Evolutionary conservation across 2,329 filamentous ascomycete species (phyloP), one percentile per base, ranked within the genome.

Genomic region (Aspergillus fischeri): DNA sequence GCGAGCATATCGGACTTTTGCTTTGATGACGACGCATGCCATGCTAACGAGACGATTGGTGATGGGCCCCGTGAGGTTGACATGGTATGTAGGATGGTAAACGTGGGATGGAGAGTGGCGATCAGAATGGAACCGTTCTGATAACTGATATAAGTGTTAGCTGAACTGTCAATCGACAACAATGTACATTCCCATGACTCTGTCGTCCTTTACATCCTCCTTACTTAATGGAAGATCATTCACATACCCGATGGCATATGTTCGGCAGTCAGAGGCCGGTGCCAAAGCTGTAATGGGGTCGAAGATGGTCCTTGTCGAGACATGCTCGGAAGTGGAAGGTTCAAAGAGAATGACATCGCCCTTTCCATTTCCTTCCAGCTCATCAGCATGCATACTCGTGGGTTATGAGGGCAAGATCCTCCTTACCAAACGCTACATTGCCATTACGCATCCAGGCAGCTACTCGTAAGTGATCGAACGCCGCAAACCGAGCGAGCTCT

Each of bases 1-100:
- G 93, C 93, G 67, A 99, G 80, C 94, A 99, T 99, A 69, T 97
- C 93, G 0, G 94, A 96, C 76, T 96, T 97, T 74, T 97, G 92
- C 64, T 92, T 91, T 0, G 92, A 89, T 0, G 94, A 97, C 0
- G 94, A 97, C 41, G 93, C 92, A 80, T 99, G 94, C 94, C 94
- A 99, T 57, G 91, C 86, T 21, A 99, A 78, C 8, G 87, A 90
- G 3, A 92, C 86, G 52, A 99, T 92, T 2, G 91, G 89, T 0
- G 93, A 97, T 1, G 94, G 93, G 1, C 86, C 85, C 66, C 91
- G 83, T 0, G 89, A 89, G 0, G 91, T 96, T 51, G 88, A 92
- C 62, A 99, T 80, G 52, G 93, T 97, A 75, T 99, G 92, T 51
- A 97, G 75, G 63, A 97, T 96, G 2, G 90, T 96, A 73, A 97